Percentiles rank a stretch among this genome's conserved stretches.
phyloP scores from a whole-genome alignment of 2,329 filamentous ascomycete species.

The Paraphaeosphaeria minitans region DNA sequence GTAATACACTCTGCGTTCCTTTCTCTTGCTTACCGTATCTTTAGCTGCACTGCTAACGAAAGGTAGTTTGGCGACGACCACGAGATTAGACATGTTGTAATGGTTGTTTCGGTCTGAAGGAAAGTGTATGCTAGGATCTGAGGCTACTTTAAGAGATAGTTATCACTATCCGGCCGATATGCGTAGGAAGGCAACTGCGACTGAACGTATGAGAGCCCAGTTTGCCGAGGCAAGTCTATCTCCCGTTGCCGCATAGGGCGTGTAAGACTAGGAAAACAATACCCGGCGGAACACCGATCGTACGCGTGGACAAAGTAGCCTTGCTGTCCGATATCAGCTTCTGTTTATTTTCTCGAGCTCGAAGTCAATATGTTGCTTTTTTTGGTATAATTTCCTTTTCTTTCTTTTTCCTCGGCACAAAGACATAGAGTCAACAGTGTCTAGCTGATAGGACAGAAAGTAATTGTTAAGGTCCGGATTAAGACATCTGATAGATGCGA shows the following conservation, averaged over 20 bases:
- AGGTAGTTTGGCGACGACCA: slow-evolving; percentile 19
- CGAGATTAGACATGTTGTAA: slow-evolving; percentile 14
- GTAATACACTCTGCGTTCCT: neutral
- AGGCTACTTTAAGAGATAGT: neutral
- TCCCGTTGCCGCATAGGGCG: neutral
- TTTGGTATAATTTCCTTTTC: no score
- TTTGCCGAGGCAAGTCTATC: neutral
- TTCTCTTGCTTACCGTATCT: slow-evolving; percentile 9
- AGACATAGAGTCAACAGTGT: no score
- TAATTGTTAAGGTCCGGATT: no score
- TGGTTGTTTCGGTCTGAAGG: neutral
- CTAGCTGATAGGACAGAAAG: no score
- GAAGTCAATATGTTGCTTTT: no score
- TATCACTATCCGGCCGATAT: neutral
- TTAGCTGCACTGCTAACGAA: slow-evolving; percentile 15
- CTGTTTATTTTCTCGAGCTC: no score
- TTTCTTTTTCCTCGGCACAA: no score
- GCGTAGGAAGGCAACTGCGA: neutral
- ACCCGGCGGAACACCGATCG: neutral
- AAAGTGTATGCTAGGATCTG: neutral
- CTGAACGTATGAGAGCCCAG: neutral
- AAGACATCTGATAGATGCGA: no score
- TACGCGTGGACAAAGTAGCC: neutral
- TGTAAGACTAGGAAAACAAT: neutral
- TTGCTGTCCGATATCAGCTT: no score